phyloP scores from a whole-genome alignment of 495 filamentous ascomycete species.

The Pyrenula aspistea region DNA sequence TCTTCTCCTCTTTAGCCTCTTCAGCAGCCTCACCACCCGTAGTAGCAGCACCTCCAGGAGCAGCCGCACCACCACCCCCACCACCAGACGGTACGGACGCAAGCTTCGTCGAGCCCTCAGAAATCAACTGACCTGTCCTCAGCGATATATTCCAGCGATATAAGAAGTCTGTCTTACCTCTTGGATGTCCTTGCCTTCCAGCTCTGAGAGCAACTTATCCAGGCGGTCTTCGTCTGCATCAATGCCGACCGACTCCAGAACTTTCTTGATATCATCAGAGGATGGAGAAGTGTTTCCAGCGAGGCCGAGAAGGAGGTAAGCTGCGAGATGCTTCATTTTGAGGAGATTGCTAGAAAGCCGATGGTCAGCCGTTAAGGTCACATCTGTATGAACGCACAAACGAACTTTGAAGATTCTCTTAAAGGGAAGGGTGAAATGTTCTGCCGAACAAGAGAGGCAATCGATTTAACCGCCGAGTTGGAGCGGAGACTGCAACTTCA shows the following conservation, averaged over 20 bases:
- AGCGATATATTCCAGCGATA: neutral
- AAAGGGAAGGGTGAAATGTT: neutral
- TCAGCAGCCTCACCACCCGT: constrained; percentile 57
- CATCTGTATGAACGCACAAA: neutral
- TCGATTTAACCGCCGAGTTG: constrained; percentile 81
- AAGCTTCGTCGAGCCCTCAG: constrained; percentile 83
- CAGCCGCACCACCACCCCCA: constrained; percentile 53
- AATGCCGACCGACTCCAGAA: constrained; percentile 90
- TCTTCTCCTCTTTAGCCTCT: constrained; percentile 65
- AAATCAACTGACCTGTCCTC: constrained; percentile 64
- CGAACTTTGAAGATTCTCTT: no score
- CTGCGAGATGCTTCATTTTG: constrained; percentile 99
- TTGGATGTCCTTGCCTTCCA: constrained; percentile 95
- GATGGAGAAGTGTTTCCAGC: constrained; percentile 87
- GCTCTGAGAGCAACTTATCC: constrained; percentile 73
- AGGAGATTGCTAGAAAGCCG: constrained; percentile 23
- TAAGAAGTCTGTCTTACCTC: constrained; percentile 52
- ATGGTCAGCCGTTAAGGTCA: constrained; percentile 3
- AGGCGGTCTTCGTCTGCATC: constrained; percentile 87
- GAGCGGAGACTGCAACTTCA: constrained; percentile 79
- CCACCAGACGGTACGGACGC: constrained; percentile 95
- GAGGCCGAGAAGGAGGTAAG: constrained; percentile 92
- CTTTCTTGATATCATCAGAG: constrained; percentile 74
- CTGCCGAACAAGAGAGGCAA: constrained; percentile 75
- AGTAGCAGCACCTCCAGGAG: constrained; percentile 52